Base-by-base conservation (phyloP, 2,329 filamentous ascomycete species). In the Blumeria graminis region DNA sequence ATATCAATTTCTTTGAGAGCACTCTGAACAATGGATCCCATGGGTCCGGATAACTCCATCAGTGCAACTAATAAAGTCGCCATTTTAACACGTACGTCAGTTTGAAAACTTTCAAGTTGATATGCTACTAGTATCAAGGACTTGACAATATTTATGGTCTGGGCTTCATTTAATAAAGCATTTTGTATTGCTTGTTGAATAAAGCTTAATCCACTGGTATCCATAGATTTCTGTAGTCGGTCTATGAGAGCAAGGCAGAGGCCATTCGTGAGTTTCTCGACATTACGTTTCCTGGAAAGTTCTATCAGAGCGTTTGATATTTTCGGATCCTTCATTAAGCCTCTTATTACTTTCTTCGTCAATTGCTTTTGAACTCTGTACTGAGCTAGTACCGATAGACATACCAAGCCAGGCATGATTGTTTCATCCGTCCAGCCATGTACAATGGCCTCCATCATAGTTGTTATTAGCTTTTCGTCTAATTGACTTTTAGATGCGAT, bases 371-470 rank as follows among this genome's bases (percentile, higher is more conserved):
- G 76, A 3, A 80, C 80, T 65, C 86, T 81, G 67, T 88, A 82
- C 65, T 94, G 85, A 1, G 86, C 84, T 45, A 96, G 72, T 18
- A 94, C 80, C 3, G 85, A 81, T 56, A 96, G 70, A 64, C 86
- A 93, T 11, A 86, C 80, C 0, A 95, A 73, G 10, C 82, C 88
- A 14, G 85, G 78, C 16, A 79, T 75, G 1, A 82, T 69, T 0
- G 85, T 93, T 58, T 88, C 82, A 46, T 73, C 69, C 1, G 80
- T 83, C 81, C 87, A 93, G 8, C 84, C 86, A 33, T 76, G 71
- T 8, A 84, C 82, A 36, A 94, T 78, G 60, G 89, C 86, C 63
- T 94, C 86, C 87, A 96, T 94, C 64, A 98, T 76, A 1, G 82
- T 81, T 56, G 85, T 81, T n/a, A 96, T 73, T 1, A 89, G 78